A percentile compares a stretch with the other conserved stretches of the same genome.
Evolutionary conservation across 352 stramenopile genomes (phyloP).

Genomic region (Peronosclerospora sorghi): DNA sequence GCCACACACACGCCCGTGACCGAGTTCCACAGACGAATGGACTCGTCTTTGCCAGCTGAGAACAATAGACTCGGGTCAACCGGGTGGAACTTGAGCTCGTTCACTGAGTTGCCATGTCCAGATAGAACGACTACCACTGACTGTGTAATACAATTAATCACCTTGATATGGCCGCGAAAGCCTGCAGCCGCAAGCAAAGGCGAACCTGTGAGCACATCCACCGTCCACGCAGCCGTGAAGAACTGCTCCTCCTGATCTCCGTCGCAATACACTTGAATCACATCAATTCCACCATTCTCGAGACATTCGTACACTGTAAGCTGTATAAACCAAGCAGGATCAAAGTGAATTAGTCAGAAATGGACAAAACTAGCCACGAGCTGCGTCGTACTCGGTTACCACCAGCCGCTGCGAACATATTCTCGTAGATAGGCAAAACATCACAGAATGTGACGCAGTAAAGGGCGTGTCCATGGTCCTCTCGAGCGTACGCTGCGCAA

Average conservation of each 20-base stretch:
- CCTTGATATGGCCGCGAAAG: slow-evolving; percentile 69
- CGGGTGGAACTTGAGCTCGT: slow-evolving; percentile 88
- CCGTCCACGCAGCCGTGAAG: no score
- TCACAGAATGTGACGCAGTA: slow-evolving; percentile 73
- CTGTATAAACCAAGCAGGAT: no score
- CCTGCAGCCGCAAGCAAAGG: slow-evolving; percentile 63
- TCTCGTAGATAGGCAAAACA: slow-evolving; percentile 52
- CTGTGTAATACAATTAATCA: slow-evolving; percentile 75
- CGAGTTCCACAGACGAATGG: slow-evolving; percentile 89
- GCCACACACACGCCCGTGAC: slow-evolving; percentile 77
- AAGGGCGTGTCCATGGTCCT: no score
- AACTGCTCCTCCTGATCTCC: no score
- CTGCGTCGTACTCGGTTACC: no score
- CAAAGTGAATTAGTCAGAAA: no score
- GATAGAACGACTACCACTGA: slow-evolving; percentile 68
- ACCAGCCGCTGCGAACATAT: slow-evolving; percentile 59
- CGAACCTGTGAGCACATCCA: slow-evolving; percentile 44
- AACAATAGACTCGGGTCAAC: slow-evolving; percentile 82
- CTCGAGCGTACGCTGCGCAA: slow-evolving; percentile 44
- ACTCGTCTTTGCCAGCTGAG: slow-evolving; percentile 89
- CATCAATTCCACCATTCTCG: slow-evolving; percentile 58
- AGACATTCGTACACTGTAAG: slow-evolving; percentile 74
- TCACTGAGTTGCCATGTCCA: slow-evolving; percentile 88
- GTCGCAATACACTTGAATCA: slow-evolving; percentile 75
- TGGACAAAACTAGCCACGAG: no score